phyloP scores from a whole-genome alignment of 768 basidiomycete species.

The Sistotremastrum niveocremeum region DNA sequence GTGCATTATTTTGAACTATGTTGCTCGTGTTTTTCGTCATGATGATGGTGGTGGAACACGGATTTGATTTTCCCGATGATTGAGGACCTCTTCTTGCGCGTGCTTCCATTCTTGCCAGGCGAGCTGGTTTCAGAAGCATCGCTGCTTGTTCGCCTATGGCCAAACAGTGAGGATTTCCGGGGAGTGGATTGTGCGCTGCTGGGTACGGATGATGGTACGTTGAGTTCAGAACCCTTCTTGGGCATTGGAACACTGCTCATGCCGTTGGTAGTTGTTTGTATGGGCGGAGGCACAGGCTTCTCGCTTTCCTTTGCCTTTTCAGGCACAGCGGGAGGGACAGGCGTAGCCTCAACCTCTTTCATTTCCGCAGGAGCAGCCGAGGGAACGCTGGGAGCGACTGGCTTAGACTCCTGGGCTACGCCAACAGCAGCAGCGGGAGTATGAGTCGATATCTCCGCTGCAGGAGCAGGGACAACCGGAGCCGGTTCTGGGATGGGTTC shows the following conservation, averaged over 20 bases:
- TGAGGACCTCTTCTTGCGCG: constrained; percentile 39
- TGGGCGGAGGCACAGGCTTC: not conserved
- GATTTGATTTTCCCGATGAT: constrained; percentile 40
- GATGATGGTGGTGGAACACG: constrained; percentile 34
- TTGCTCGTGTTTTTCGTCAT: constrained; percentile 28
- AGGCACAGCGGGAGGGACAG: not conserved
- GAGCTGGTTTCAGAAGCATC: not conserved
- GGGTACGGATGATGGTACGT: constrained; percentile 5
- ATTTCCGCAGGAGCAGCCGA: not conserved
- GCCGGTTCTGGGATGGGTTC: constrained; percentile 1
- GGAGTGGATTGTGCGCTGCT: constrained; percentile 12
- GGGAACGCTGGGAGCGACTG: not conserved
- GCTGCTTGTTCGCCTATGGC: not conserved
- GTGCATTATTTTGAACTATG: too few species aligned
- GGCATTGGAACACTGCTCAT: not conserved
- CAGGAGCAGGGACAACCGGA: constrained; percentile 1
- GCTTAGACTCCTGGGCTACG: constrained; percentile 2
- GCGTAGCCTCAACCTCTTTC: not conserved
- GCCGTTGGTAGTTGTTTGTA: not conserved
- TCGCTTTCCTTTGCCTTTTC: not conserved
- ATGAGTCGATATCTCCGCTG: constrained; percentile 10
- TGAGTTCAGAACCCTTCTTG: not conserved
- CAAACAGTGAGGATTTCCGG: constrained; percentile 3
- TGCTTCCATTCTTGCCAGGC: constrained; percentile 1
- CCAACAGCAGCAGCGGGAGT: constrained; percentile 3